Evolutionary conservation across 345 rosid species (phyloP), one percentile per base, ranked within the genome.

Genomic region (Pseudoturritis turrita): DNA sequence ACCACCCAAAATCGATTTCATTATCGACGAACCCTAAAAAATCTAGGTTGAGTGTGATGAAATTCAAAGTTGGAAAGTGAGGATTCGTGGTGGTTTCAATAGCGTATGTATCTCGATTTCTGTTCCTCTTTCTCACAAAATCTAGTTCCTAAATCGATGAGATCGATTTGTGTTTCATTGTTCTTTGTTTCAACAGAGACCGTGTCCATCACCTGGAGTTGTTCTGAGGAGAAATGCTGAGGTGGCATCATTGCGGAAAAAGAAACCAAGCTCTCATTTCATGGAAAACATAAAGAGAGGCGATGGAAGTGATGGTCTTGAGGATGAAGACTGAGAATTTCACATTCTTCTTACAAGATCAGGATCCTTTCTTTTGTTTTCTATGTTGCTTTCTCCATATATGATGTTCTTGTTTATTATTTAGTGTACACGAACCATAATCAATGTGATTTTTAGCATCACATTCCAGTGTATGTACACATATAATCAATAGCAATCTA

Each of bases 151-250:
- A 55, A 69, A 26, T 55, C 9, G 0, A 7, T 43, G 60, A 62
- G 65, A 76, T 44, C 2, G 3, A 21, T 18, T 26, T 10, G 37
- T 81, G 51, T 77, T 67, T 73, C 90, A 91, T 96, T 97, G 97
- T 47, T 97, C 99, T 71, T 77, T 95, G 54, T 95, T 95, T 77
- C 99, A 91, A 77, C 99, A 95, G 51, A 82, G 96, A 43, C 99
- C 99, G 3, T 95, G 89, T 72, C 99, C 99, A 62, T 95, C 99
- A 62, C 99, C 97, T 3, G 99, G 99, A 78, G 97, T 97, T 66
- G 99, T 95, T 21, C 75, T 95, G 66, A 82, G 96, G 65, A 91
- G 86, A 76, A 91, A 95, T 69, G 99, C 97, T 0, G 99, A 95
- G 83, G 79, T 87, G 11, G 88, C 96, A 55, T 75, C 78, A 8